Evolutionary conservation across 495 filamentous ascomycete genomes (phyloP).

Genomic region (Hypoxylon trugodes): DNA sequence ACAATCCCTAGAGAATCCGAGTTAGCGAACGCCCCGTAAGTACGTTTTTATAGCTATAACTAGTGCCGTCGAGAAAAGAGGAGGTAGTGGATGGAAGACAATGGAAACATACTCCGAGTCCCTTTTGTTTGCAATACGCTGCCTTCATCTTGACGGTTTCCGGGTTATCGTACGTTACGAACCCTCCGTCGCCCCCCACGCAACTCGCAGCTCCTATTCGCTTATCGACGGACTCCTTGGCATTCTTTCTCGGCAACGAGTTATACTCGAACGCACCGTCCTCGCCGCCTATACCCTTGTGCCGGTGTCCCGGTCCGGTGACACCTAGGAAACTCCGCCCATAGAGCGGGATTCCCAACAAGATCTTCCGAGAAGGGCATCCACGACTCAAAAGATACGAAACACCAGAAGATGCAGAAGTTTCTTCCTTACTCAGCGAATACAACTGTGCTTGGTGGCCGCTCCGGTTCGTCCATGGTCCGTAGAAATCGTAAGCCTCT

Average conservation of each 20-base stretch:
- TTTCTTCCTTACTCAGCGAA: conserved; percentile 62
- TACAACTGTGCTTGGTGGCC: conserved; percentile 87
- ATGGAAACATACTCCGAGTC: conserved; percentile 66
- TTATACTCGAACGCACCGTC: conserved; percentile 86
- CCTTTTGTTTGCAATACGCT: conserved; percentile 76
- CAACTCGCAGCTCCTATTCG: conserved; percentile 75
- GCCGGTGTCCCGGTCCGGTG: conserved; percentile 68
- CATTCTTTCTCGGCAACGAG: conserved; percentile 74
- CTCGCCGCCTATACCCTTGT: conserved; percentile 72
- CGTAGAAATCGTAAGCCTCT: conserved; percentile 89
- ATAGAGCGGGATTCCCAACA: conserved; percentile 82
- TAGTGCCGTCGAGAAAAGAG: background rate
- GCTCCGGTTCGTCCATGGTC: conserved; percentile 72
- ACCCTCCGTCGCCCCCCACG: conserved; percentile 82
- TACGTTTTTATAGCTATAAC: background rate
- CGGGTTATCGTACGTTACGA: conserved; percentile 86
- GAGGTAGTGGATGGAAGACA: background rate
- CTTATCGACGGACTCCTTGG: conserved; percentile 74
- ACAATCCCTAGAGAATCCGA: conserved; percentile 66
- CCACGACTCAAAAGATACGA: conserved; percentile 70
- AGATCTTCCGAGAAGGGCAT: conserved; percentile 76
- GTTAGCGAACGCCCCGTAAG: conserved; percentile 16
- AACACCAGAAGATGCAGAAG: conserved; percentile 73
- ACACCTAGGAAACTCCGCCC: conserved; percentile 82
- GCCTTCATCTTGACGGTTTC: conserved; percentile 87